Evolutionary conservation across 306 rosid genomes (phyloP), one percentile per base, ranked within the genome.

Genomic region (Sicyos edulis): DNA sequence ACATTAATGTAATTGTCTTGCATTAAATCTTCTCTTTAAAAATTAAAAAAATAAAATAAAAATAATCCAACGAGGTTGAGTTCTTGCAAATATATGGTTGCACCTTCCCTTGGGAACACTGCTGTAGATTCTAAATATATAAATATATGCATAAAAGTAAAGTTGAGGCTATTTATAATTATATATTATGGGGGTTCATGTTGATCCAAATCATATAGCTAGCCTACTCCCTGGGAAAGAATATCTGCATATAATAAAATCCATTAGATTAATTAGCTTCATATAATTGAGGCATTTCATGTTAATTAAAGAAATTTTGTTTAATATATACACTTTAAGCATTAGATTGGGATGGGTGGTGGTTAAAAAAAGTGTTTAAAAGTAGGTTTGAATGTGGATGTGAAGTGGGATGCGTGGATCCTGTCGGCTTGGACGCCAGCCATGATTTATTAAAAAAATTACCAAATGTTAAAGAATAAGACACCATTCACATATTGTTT

Each of bases 251-350:
- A 17, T n/a, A 7, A 54, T 17, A n/a, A n/a, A 54, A 8, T 10
- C 58, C 58, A 54, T 54, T 17, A 17, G 12, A 20, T 52, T 52
- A 29, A n/a, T n/a, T n/a, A n/a, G 45, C 66, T 32, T 5, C 66
- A 60, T 60, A 60, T 60, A 60, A 60, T 60, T 60, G 66, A 60
- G 66, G 11, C 45, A 26, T 29, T 60, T 59, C 65, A 24, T 59
- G 44, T 59, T 40, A 40, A 40, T 13, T 22, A 58, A 5, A 58
- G 1, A 0, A 57, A 57, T 5, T 12, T 12, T 56, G 21, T 21
- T 21, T 21, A 57, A 56, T 56, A 12, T 26, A 24, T 6, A 51
- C 17, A 52, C 5, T 59, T 59, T 59, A 59, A 13, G 66, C 66
- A 26, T 26, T 19, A 60, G 32, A 29, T 15, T 29, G 45, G 11